Evolutionary conservation across 805 yeast genomes (phyloP).

Genomic region (Spathaspora hagerdaliae): DNA sequence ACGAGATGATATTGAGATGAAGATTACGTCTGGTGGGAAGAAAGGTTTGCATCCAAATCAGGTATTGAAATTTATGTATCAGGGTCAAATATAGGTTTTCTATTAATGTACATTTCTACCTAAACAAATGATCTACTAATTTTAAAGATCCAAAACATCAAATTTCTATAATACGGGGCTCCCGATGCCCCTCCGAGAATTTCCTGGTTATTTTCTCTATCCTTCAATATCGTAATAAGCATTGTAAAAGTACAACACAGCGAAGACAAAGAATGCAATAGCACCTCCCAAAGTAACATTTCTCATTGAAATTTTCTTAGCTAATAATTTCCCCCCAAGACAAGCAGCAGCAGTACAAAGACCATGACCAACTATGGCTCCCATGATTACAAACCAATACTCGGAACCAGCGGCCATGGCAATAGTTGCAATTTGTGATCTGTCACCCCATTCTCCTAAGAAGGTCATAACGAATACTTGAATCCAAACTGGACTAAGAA

Average conservation of each 20-base stretch:
- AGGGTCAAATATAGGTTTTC: conserved; percentile 19
- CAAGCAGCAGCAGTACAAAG: conserved; percentile 89
- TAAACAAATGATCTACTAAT: too few relatives aligned
- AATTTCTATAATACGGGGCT: too few relatives aligned
- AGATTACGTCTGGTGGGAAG: conserved; percentile 23
- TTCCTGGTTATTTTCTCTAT: neutral
- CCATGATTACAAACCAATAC: conserved; percentile 83
- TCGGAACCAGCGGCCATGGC: conserved; percentile 98
- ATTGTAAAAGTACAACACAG: conserved; percentile 73
- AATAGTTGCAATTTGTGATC: conserved; percentile 96
- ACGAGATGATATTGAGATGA: conserved; percentile 21
- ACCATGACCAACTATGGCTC: conserved; percentile 88
- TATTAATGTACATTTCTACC: too few relatives aligned
- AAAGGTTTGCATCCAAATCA: conserved; percentile 28
- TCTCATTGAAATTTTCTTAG: conserved; percentile 85
- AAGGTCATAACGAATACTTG: conserved; percentile 95
- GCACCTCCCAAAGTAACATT: conserved; percentile 92
- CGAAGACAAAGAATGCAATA: conserved; percentile 76
- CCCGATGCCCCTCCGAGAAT: too few relatives aligned
- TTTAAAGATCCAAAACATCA: too few relatives aligned
- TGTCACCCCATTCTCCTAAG: conserved; percentile 98
- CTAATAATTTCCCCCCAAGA: conserved; percentile 85
- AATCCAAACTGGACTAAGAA: conserved; percentile 86
- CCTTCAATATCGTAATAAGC: conserved; percentile 38
- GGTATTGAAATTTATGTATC: conserved; percentile 38